Base-by-base conservation (phyloP, 345 rosid species). In the Aurinia saxatilis region DNA sequence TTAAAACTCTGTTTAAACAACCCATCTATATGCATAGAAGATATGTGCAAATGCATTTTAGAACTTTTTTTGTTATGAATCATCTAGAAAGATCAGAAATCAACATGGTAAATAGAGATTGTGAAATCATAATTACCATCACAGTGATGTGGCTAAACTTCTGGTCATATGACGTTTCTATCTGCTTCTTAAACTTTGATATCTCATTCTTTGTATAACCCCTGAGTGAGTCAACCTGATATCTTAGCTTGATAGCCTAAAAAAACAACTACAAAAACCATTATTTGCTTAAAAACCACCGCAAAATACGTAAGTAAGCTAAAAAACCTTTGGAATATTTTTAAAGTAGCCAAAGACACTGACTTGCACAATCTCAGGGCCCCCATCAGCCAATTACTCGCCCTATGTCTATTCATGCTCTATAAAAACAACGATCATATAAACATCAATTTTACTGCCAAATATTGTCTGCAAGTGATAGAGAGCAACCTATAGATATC, bases 371-470 rank as follows among this genome's bases (percentile, higher is more conserved):
- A 96, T 87, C 44, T 66, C 70, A 27, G 98, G 96, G 57, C 91
- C 84, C 2, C 71, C 86, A 2, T 84, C 79, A 21, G 76, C 85
- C 65, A 86, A 51, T 63, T 85, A 87, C 45, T 84, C 95, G 42
- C 89, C 91, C 54, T 89, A 66, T 0, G 91, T 89, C 63, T 85
- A 86, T 1, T 89, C 95, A 38, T 75, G 75, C 12, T 87, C 95
- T 68, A 95, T 92, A 50, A 89, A 92, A 14, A 92, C 86, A 13
- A 89, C 77, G 66, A 92, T 81, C 95, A 92, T 81, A 73, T 89
- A 83, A 70, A 81, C 77, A 53, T 77, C 18, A 49, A 92, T 87
- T 62, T 85, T 86, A 48, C 74, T 77, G 12, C 98, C 96, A 23
- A 89, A 87, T 48, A 92, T 67, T 11, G 83, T 79, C 56, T 78